Percentiles rank a stretch among this genome's conserved stretches.
Conservation (phyloP, 2,329 filamentous ascomycete genomes). For the Neodidymelliopsis sp. region DNA sequence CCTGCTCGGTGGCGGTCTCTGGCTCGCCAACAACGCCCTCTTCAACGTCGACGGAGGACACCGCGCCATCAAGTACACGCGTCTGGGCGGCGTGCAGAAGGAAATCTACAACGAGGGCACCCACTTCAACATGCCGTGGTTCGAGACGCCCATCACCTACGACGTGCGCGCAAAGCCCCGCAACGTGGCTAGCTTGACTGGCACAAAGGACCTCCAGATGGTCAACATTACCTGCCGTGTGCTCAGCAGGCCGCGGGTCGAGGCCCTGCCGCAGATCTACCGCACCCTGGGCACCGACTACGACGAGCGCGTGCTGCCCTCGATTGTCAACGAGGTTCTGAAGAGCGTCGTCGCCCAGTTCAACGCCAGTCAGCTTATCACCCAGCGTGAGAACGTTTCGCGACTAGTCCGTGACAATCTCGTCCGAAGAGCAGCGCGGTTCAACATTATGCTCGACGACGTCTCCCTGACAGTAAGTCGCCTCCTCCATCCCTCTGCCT, state of each 20-base stretch:
- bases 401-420: constrained; percentile 92
- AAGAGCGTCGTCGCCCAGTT: constrained; percentile 99
- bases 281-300: constrained; percentile 94
- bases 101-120: constrained; percentile 99
- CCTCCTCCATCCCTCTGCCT: not conserved
- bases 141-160: constrained; percentile 96
- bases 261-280: constrained; percentile 95
- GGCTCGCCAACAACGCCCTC: constrained; percentile 68
- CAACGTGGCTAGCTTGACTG: constrained; percentile 95
- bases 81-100: constrained; percentile 89
- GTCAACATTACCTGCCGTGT: constrained; percentile 99
- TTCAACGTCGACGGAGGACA: constrained; percentile 96
- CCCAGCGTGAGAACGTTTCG: constrained; percentile 96
- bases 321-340: constrained; percentile 98
- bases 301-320: constrained; percentile 96
- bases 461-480: constrained; percentile 86
- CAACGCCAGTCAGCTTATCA: constrained; percentile 98
- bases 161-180: constrained; percentile 97
- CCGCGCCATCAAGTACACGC: constrained; percentile 97
- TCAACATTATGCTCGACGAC: constrained; percentile 97
- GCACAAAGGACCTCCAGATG: constrained; percentile 99
- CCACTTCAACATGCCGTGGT: constrained; percentile 93
- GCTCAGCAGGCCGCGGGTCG: constrained; percentile 86
- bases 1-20: constrained; percentile 61
- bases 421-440: constrained; percentile 86